A percentile compares a stretch with the other conserved stretches of the same genome.
Evolutionary conservation across 768 basidiomycete genomes (phyloP).

Genomic region (Tylopilus sp.): DNA sequence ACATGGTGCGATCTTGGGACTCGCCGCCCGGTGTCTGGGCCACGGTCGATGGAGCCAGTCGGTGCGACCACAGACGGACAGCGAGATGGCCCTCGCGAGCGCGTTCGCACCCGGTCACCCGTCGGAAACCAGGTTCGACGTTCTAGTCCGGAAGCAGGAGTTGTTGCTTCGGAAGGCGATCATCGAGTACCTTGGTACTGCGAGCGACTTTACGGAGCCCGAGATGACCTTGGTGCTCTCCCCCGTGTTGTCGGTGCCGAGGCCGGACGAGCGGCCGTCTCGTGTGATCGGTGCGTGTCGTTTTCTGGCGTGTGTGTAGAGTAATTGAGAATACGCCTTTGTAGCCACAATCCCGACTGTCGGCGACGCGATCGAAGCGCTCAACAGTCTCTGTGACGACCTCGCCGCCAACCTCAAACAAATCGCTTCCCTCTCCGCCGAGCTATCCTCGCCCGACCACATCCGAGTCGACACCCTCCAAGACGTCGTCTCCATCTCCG

Average conservation of each 20-base stretch:
- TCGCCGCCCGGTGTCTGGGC: constrained; percentile 71
- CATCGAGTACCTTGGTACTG: constrained; percentile 63
- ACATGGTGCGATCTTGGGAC: constrained; percentile 71
- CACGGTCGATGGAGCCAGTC: constrained; percentile 53
- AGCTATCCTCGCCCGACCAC: constrained; percentile 69
- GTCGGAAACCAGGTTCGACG: constrained; percentile 56
- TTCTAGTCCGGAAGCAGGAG: constrained; percentile 52
- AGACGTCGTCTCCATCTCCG: constrained; percentile 55
- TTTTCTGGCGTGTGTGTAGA: not conserved
- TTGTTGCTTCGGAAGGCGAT: constrained; percentile 57
- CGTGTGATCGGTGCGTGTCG: constrained; percentile 52
- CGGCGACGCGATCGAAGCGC: constrained; percentile 66
- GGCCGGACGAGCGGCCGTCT: constrained; percentile 53
- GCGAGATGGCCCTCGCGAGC: constrained; percentile 55
- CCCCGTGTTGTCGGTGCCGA: constrained; percentile 55
- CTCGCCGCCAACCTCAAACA: constrained; percentile 61
- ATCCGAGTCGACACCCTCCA: constrained; percentile 67
- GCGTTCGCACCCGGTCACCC: constrained; percentile 53
- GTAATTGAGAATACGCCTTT: not conserved
- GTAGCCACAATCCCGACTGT: constrained; percentile 74
- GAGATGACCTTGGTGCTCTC: constrained; percentile 72
- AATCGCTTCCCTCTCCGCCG: constrained; percentile 63
- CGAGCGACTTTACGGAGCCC: constrained; percentile 76
- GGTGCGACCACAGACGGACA: constrained; percentile 63
- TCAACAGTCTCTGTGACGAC: constrained; percentile 59